Evolutionary conservation across 371 early-diverging fungal genomes (phyloP).

Genomic region (Mortierella sp.): DNA sequence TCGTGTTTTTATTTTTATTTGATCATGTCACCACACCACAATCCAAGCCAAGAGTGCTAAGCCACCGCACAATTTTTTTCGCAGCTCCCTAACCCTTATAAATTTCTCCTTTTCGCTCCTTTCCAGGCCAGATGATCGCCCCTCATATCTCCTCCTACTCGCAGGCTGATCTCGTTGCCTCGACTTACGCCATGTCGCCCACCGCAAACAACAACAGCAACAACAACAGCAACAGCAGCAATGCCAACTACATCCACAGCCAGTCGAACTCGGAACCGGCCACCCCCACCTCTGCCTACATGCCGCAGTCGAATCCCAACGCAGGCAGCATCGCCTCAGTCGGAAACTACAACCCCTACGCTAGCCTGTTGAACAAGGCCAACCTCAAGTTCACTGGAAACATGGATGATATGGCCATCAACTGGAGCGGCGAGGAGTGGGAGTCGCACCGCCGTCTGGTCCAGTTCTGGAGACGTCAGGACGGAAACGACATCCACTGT

Average conservation of each 20-base stretch:
- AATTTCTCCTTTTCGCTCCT: not conserved
- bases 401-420: constrained; percentile 68
- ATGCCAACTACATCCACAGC: constrained; percentile 18
- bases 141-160: constrained; percentile 40
- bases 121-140: constrained; percentile 42
- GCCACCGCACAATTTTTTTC: not conserved
- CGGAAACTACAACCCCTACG: constrained; percentile 64
- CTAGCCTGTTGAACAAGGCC: constrained; percentile 77
- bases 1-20: not conserved
- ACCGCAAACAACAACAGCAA: constrained; percentile 9
- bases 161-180: constrained; percentile 30
- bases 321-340: constrained; percentile 22
- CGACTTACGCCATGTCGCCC: constrained; percentile 31
- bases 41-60: too few species aligned
- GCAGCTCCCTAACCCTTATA: not conserved
- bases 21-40: too few species aligned
- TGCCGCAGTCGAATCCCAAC: constrained; percentile 36
- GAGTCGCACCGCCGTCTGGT: constrained; percentile 77
- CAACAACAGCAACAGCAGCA: constrained; percentile 13
- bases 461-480: constrained; percentile 78
- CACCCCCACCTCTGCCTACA: constrained; percentile 21
- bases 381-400: constrained; percentile 75
- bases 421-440: constrained; percentile 77
- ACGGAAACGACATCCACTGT: constrained; percentile 72
- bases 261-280: constrained; percentile 27